phyloP scores from a whole-genome alignment of 2,329 filamentous ascomycete genomes.

The Calonectria hongkongensis region DNA sequence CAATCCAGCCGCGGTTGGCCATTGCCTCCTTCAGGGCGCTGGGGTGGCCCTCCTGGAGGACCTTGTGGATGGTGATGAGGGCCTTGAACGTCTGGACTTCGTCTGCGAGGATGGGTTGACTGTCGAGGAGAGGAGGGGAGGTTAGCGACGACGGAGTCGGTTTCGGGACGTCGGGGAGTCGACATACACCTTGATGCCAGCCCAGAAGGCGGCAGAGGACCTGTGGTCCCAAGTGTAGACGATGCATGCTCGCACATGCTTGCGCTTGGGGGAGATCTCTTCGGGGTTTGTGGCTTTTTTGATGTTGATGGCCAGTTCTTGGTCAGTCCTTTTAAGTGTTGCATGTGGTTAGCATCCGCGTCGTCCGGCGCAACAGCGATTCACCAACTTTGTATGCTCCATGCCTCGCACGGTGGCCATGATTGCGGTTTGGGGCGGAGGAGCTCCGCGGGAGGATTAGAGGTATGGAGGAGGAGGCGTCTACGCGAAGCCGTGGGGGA shows the following conservation, averaged over 20 bases:
- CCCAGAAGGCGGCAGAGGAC: slow-evolving; percentile 95
- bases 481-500: background rate
- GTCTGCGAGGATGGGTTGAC: slow-evolving; percentile 97
- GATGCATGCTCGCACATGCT: slow-evolving; percentile 98
- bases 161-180: slow-evolving; percentile 32
- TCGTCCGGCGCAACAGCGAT: slow-evolving; percentile 35
- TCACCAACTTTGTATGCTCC: slow-evolving; percentile 61
- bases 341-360: slow-evolving; percentile 40
- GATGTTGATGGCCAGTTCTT: slow-evolving; percentile 82
- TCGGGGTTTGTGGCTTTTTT: slow-evolving; percentile 81
- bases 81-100: slow-evolving; percentile 99
- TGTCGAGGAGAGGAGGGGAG: slow-evolving; percentile 60
- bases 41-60: slow-evolving; percentile 96
- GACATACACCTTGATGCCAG: slow-evolving; percentile 97
- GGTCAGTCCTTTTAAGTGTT: slow-evolving; percentile 73
- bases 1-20: slow-evolving; percentile 91
- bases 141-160: slow-evolving; percentile 26
- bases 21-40: slow-evolving; percentile 91
- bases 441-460: slow-evolving; percentile 42
- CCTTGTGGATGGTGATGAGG: slow-evolving; percentile 97
- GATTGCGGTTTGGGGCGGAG: slow-evolving; percentile 49
- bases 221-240: slow-evolving; percentile 99
- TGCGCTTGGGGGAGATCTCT: slow-evolving; percentile 82
- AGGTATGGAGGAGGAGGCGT: background rate
- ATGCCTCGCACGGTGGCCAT: slow-evolving; percentile 58